phyloP scores from a whole-genome alignment of 805 yeast genomes.

The Myxozyma geophila region DNA sequence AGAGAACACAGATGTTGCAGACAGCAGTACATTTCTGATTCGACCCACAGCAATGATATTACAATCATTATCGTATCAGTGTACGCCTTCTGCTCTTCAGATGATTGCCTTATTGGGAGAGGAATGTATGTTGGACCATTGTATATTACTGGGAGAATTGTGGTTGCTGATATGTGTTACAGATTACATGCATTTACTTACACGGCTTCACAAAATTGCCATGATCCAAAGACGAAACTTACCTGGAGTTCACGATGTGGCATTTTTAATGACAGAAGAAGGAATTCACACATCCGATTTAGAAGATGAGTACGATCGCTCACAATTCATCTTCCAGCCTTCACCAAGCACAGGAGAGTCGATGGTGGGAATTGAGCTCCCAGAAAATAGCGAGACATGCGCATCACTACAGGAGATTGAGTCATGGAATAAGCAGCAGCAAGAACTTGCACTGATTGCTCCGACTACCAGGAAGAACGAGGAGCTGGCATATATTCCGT shows the following conservation, averaged over 20 bases:
- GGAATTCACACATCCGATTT: conserved; percentile 43
- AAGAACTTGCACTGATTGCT: conserved; percentile 20
- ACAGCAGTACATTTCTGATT: conserved; percentile 5
- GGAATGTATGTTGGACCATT: conserved; percentile 21
- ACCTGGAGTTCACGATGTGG: conserved; percentile 46
- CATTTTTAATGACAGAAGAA: conserved; percentile 41
- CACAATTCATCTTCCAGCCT: conserved; percentile 21
- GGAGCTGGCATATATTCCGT: conserved; percentile 58
- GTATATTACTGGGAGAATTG: not conserved
- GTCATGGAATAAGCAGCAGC: conserved; percentile 17
- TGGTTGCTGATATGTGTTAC: not conserved
- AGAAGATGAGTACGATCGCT: conserved; percentile 39
- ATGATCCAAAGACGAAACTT: conserved; percentile 45
- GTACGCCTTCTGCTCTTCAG: conserved; percentile 30
- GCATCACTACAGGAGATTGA: conserved; percentile 10
- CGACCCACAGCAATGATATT: conserved; percentile 25
- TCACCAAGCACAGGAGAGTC: not conserved
- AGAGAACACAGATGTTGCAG: conserved; percentile 5
- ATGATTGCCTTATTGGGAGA: conserved; percentile 26
- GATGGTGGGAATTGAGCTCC: not conserved
- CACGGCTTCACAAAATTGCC: conserved; percentile 40
- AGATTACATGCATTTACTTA: conserved; percentile 34
- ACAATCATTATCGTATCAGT: conserved; percentile 17
- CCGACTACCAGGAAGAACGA: conserved; percentile 38
- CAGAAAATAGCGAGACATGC: not conserved